A percentile compares a stretch with the other conserved stretches of the same genome.
Conservation (phyloP, 352 stramenopile species). For the Saprolegnia diclina region DNA sequence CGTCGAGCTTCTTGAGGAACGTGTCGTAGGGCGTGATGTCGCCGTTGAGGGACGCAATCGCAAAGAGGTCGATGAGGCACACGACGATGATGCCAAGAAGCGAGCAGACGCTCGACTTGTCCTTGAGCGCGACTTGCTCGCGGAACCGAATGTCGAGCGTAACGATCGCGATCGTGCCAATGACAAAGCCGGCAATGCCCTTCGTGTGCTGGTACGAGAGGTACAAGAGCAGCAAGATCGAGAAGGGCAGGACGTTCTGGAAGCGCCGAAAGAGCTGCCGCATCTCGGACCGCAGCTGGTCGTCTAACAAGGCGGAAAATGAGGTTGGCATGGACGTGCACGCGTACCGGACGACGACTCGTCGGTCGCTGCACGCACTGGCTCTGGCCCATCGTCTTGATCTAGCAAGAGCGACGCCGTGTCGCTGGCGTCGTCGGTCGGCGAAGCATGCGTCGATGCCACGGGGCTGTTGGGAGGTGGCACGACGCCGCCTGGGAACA, state of each 20-base stretch:
- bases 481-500: neutral
- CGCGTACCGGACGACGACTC: slow-evolving; percentile 1
- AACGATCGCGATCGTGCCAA: slow-evolving; percentile 61
- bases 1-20: slow-evolving; percentile 40
- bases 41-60: slow-evolving; percentile 53
- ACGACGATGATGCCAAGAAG: slow-evolving; percentile 49
- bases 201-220: slow-evolving; percentile 73
- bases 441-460: neutral
- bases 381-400: no score
- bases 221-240: slow-evolving; percentile 63
- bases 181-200: slow-evolving; percentile 57
- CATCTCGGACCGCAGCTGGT: slow-evolving; percentile 37
- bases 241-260: slow-evolving; percentile 68
- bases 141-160: slow-evolving; percentile 65
- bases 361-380: neutral
- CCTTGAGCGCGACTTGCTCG: slow-evolving; percentile 65
- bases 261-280: slow-evolving; percentile 55
- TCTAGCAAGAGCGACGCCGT: no score
- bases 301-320: no score
- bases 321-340: no score
- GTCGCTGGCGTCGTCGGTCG: no score
- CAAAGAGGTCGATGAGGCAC: slow-evolving; percentile 52
- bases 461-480: neutral
- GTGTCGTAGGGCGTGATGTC: slow-evolving; percentile 53
- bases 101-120: slow-evolving; percentile 50